Evolutionary conservation across 2,329 filamentous ascomycete species (phyloP), one percentile per base, ranked within the genome.

Genomic region (Fusarium denticulatum): DNA sequence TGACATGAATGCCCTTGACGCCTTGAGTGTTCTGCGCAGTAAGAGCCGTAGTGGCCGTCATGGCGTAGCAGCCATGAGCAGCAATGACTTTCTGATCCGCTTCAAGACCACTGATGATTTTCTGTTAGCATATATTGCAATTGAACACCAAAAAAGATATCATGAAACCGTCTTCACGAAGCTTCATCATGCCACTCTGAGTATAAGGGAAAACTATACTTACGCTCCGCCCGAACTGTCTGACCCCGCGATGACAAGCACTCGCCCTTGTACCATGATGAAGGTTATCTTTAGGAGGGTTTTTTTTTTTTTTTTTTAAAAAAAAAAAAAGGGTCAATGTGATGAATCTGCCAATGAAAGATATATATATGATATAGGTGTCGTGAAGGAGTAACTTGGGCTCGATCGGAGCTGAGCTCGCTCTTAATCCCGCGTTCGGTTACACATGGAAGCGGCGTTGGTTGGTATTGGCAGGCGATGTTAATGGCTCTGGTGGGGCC

Each of bases 11-110:
- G 73, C 88, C 94, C 70, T 90, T 87, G 20, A 98, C 95, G 9
- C 94, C 94, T 60, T 89, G 87, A 0, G 96, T 99, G 82, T 98
- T 97, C 80, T 98, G 96, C 22, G 94, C 95, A n/a, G 96, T 99
- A 79, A 99, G 85, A 26, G 96, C 96, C 20, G 96, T 97, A 15
- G 96, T 98, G 28, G 95, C 94, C 57, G 96, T 98, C 91, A 98
- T 97, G 67, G 94, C 95, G 86, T 98, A 98, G 84, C 94, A 96
- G 67, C 93, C 92, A 88, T 98, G 95, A 24, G 94, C 94, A 49
- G 95, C 93, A 69, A 97, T 92, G 69, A 97, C 95, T 81, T 97
- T 97, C 80, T 98, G 95, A 81, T 98, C 96, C 43, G 96, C 96
- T 82, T 99, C 96, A 39, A 99, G 90, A 58, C 96, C 96, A 63